Percentiles rank a stretch among this genome's conserved stretches.
Conservation (phyloP, 257 asterid genomes). For the Buddleja alternifolia region DNA sequence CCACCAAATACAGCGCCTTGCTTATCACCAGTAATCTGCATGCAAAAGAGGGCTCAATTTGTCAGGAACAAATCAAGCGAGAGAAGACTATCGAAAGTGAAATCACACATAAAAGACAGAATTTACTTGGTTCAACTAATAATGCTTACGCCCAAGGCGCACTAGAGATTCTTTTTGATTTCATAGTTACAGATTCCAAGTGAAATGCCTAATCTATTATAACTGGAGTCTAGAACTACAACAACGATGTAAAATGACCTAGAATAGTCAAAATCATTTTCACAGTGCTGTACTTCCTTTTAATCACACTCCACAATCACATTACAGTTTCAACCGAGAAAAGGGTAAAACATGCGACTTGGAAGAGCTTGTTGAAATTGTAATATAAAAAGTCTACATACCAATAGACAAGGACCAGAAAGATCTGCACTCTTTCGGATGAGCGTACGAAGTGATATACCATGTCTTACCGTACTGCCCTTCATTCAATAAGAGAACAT, state of each 20-base stretch:
- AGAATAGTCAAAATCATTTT: no score
- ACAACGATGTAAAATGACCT: no score
- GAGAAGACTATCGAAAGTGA: no score
- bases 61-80: neutral
- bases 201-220: no score
- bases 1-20: constrained; percentile 96
- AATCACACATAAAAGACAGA: no score
- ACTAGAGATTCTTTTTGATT: no score
- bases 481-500: constrained; percentile 58
- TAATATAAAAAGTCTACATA: constrained; percentile 33
- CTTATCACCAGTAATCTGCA: constrained; percentile 90
- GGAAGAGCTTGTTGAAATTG: neutral
- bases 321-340: neutral
- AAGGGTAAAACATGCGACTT: constrained; percentile 5
- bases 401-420: constrained; percentile 91
- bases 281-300: no score
- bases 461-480: constrained; percentile 95
- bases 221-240: no score
- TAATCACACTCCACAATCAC: no score
- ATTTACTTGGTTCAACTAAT: no score
- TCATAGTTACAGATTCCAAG: no score
- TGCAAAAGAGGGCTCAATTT: neutral
- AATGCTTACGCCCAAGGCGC: no score
- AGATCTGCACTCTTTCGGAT: constrained; percentile 59
- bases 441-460: constrained; percentile 93